Base-by-base conservation (phyloP, 2,329 filamentous ascomycete genomes). In the Botryotinia narcissicola region DNA sequence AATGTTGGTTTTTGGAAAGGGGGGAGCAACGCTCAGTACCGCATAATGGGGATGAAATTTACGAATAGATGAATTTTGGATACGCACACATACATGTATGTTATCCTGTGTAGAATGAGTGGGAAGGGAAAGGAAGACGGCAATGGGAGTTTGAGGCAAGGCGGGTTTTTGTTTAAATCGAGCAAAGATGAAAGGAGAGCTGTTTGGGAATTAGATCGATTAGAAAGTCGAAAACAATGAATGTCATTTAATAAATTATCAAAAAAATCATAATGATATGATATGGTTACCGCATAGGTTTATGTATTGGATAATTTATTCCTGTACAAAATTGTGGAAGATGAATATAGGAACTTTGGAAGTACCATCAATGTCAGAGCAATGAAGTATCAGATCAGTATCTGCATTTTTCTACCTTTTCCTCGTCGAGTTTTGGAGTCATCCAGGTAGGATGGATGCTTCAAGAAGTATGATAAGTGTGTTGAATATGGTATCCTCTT, bases 1-100 rank as follows among this genome's bases (percentile, higher is more conserved):
- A 29, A 84, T 83, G 80, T 80, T 88, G 44, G 85, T 87, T n/a
- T 88, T 88, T 76, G 78, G 81, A 54, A 84, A 82, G 59, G 83
- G 81, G 25, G 82, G 79, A 46, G 83, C 82, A 6, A 80, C 79
- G 22, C 83, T 86, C 82, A 67, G 70, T 67, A 32, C 48, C n/a
- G 60, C 60, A 22, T 72, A 32, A 67, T n/a, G 42, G 44, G n/a
- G 42, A 32, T n/a, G 29, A 37, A 35, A 75, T 80, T 46, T 78
- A 80, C 37, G 77, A 76, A 67, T 82, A 77, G 51, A 40, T 62
- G 35, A 57, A 42, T 64, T 54, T 57, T 71, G 67, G 37, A 64
- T 51, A 69, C 6, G 46, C 63, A 37, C 22, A 32, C 66, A 51
- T 67, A 42, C 48, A 44, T 59, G 37, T 69, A 44, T 59, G 37